Evolutionary conservation across 176 grass and related monocot species (phyloP), one percentile per base, ranked within the genome.

Genomic region (Typha latifolia): DNA sequence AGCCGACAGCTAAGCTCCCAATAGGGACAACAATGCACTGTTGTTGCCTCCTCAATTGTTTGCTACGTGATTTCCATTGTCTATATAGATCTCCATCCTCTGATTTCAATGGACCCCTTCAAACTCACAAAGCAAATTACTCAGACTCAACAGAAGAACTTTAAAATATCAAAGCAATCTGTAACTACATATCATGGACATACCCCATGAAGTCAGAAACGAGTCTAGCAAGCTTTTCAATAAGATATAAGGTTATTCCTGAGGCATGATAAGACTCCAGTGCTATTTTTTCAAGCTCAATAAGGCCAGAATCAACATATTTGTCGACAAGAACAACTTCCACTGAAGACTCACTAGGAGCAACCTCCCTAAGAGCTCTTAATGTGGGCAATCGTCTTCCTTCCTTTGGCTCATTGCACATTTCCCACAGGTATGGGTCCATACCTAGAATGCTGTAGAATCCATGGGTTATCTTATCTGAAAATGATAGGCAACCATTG

Each of bases 371-470:
- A 14, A 96, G 84, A 20, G 87, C 82, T 48, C 57, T 74, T 51
- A 96, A 80, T n/a, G 85, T 69, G 67, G 92, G 92, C 71, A 91
- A 77, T 62, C 85, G 82, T 70, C 72, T 77, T 11, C 80, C 88
- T 19, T 82, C 85, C 56, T 91, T 80, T 32, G 85, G 53, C 27
- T 63, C 81, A 82, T 96, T 96, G 73, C 92, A 96, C 92, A 86
- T 86, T 15, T 82, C 80, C 88, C 92, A 96, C 69, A 89, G 48
- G 83, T 96, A 79, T 55, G 92, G 84, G 73, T 96, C 92, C 66
- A 96, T 88, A 12, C 88, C 92, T 85, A 96, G 48, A 51, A 96
- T 86, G 77, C 86, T 96, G 79, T 91, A 96, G 80, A 96, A 96
- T 19, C 88, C 88, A 69, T 86, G 68, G 32, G 65, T 67, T 62